A percentile compares a stretch with the other conserved stretches of the same genome.
Evolutionary conservation across 768 basidiomycete species (phyloP).

Genomic region (Imleria badia): DNA sequence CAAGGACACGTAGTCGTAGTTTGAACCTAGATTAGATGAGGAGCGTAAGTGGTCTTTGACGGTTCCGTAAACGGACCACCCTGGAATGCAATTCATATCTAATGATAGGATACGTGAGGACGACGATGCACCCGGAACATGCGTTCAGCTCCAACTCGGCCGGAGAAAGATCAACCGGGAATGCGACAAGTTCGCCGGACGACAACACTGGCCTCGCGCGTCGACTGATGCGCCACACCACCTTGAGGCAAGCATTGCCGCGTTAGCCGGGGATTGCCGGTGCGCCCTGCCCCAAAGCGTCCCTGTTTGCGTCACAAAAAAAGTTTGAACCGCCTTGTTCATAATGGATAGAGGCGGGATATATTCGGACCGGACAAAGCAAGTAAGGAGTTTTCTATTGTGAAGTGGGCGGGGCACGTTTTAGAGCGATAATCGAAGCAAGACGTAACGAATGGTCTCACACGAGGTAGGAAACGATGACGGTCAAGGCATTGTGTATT

Average conservation of each 20-base stretch:
- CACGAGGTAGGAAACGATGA: too few relatives aligned
- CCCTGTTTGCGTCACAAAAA: too few relatives aligned
- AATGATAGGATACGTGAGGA: too few relatives aligned
- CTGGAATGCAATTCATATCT: slow-evolving; percentile 4
- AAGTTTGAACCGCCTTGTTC: slow-evolving; percentile 1
- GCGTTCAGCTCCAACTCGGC: too few relatives aligned
- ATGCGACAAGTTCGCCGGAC: neutral
- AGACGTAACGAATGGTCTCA: too few relatives aligned
- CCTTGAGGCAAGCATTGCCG: neutral
- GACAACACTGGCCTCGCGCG: too few relatives aligned
- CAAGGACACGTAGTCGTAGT: neutral
- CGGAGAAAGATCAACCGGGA: too few relatives aligned
- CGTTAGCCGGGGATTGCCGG: slow-evolving; percentile 11
- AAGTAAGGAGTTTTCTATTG: slow-evolving; percentile 9
- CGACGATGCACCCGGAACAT: too few relatives aligned
- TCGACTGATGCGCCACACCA: slow-evolving; percentile 5
- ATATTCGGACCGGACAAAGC: slow-evolving; percentile 1
- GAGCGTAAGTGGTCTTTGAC: neutral
- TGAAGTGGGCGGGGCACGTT: slow-evolving; percentile 13
- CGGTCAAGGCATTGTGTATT: too few relatives aligned
- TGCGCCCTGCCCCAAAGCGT: neutral
- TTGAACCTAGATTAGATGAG: slow-evolving; percentile 3
- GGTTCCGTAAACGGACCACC: neutral
- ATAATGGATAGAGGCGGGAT: too few relatives aligned
- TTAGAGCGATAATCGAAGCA: slow-evolving; percentile 14